Conservation (phyloP, 192 early-diverging fungal species). For the Coemansia sp. region DNA sequence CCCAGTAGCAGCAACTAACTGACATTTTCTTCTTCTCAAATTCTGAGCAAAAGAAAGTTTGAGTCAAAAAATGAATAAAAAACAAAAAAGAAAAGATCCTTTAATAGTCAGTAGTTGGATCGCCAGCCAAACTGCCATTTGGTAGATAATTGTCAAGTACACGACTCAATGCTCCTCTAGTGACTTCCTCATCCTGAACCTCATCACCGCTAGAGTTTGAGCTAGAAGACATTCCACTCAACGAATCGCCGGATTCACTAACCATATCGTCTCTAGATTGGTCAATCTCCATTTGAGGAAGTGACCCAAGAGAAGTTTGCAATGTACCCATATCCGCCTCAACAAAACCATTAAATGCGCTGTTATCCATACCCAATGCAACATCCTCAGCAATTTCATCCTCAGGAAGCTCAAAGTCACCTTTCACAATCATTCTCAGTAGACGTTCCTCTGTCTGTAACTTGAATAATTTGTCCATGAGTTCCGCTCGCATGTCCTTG, state of each 20-base stretch:
- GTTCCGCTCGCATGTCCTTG: slow-evolving; percentile 43
- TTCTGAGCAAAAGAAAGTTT: not conserved
- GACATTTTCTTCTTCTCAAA: slow-evolving; percentile 6
- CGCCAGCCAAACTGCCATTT: not conserved
- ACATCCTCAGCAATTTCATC: slow-evolving; percentile 13
- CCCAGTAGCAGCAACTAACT: not conserved
- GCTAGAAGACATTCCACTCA: slow-evolving; percentile 50
- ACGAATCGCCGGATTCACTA: slow-evolving; percentile 28
- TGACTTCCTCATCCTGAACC: slow-evolving; percentile 45
- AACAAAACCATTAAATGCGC: slow-evolving; percentile 5
- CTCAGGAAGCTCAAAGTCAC: slow-evolving; percentile 39
- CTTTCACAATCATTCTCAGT: slow-evolving; percentile 44
- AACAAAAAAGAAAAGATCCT: not conserved
- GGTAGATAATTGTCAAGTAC: slow-evolving; percentile 32
- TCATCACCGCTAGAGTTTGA: slow-evolving; percentile 39
- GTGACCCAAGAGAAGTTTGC: not conserved
- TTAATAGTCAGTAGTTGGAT: not conserved
- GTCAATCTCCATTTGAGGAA: slow-evolving; percentile 3
- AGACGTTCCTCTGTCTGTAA: slow-evolving; percentile 47
- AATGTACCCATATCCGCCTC: slow-evolving; percentile 5
- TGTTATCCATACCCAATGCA: not conserved
- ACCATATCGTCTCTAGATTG: slow-evolving; percentile 3
- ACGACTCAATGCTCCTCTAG: slow-evolving; percentile 40
- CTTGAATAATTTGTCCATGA: slow-evolving; percentile 45
- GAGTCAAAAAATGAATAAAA: not conserved